Conservation (phyloP, 345 rosid genomes). For the Salix suchowensis region DNA sequence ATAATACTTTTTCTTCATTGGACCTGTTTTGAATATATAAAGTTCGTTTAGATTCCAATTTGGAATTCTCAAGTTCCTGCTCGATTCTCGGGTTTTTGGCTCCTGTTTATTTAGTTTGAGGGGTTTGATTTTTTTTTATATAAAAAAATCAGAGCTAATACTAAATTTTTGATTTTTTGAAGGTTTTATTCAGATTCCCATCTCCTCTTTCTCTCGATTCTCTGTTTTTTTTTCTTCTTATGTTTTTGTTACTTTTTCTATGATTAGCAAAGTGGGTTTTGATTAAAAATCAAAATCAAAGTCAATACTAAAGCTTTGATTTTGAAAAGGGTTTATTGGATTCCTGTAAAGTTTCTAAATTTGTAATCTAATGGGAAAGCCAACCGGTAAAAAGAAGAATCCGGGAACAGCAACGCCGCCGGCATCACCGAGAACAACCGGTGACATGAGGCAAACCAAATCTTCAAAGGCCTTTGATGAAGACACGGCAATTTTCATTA, state of each 20-base stretch:
- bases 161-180: not conserved
- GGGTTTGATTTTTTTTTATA: not conserved
- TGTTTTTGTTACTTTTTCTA: not conserved
- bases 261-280: not conserved
- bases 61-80: not conserved
- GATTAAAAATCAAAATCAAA: not conserved
- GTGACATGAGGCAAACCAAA: constrained; percentile 43
- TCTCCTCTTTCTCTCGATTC: not conserved
- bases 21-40: not conserved
- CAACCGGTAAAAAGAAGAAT: constrained; percentile 77
- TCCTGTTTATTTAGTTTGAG: not conserved
- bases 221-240: not conserved
- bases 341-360: not conserved
- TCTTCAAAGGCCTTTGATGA: constrained; percentile 73
- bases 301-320: constrained; percentile 1
- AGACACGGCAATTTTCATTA: constrained; percentile 84
- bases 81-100: not conserved
- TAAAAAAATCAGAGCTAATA: not conserved
- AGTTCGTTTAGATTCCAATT: not conserved
- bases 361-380: constrained; percentile 68
- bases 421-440: constrained; percentile 34
- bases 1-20: not conserved
- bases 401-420: constrained; percentile 28
- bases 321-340: not conserved
- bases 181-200: not conserved